Conservation (phyloP, 192 early-diverging fungal species). For the Rhizophagus sp. region DNA sequence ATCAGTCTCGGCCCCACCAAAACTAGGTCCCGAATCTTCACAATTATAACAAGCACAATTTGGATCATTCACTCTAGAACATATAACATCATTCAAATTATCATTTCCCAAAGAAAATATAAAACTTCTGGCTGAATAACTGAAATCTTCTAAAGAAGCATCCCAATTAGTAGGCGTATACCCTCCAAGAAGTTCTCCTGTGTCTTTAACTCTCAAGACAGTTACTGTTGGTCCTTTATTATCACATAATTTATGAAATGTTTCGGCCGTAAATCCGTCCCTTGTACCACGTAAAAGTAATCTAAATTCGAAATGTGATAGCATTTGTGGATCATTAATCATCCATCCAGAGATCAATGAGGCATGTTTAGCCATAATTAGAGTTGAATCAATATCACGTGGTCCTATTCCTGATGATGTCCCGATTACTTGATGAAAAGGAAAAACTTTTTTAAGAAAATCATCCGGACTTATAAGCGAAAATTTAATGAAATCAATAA, state of each 20-base stretch:
- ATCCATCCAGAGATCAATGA: slow-evolving; percentile 9
- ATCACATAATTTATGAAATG: slow-evolving; percentile 17
- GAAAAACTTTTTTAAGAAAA: background rate
- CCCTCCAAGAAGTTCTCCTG: slow-evolving; percentile 4
- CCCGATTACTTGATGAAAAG: background rate
- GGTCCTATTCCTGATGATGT: background rate
- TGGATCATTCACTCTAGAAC: background rate
- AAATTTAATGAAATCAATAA: background rate
- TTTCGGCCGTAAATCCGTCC: background rate
- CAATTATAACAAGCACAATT: background rate
- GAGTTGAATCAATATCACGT: slow-evolving; percentile 5
- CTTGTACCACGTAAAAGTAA: slow-evolving; percentile 11
- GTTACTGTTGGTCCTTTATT: slow-evolving; percentile 9
- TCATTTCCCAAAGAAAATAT: background rate
- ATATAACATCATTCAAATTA: background rate
- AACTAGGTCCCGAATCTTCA: background rate
- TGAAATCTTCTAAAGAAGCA: background rate
- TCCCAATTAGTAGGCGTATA: background rate
- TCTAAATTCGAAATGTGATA: background rate
- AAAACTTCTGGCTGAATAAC: background rate
- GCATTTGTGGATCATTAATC: background rate
- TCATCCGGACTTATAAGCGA: background rate
- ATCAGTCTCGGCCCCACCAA: background rate
- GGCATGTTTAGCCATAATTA: background rate
- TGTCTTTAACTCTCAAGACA: background rate